Percentiles rank a stretch among this genome's conserved stretches.
phyloP scores from a whole-genome alignment of 2,329 filamentous ascomycete genomes.

The Aspergillus spinulosporus region DNA sequence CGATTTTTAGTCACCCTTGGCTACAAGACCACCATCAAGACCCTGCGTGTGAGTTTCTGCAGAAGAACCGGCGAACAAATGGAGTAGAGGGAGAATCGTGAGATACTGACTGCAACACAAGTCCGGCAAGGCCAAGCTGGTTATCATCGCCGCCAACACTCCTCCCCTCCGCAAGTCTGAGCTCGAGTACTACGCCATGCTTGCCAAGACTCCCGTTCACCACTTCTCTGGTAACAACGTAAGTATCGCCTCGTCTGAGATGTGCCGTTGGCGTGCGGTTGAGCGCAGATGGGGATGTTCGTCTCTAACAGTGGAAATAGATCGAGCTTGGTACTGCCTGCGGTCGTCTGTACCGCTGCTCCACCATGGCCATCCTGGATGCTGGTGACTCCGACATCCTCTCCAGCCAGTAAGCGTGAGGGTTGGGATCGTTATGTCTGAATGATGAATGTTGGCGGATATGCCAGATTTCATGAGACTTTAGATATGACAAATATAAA shows the following conservation, averaged over 20 bases:
- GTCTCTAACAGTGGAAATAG: slow-evolving; percentile 64
- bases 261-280: neutral
- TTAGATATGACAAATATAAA: slow-evolving; percentile 28
- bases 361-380: slow-evolving; percentile 95
- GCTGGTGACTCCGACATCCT: slow-evolving; percentile 99
- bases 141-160: slow-evolving; percentile 94
- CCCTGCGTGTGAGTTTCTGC: slow-evolving; percentile 59
- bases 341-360: slow-evolving; percentile 98
- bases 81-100: neutral
- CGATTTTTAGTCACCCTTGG: slow-evolving; percentile 69
- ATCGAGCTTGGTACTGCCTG: slow-evolving; percentile 98
- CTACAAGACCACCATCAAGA: slow-evolving; percentile 88
- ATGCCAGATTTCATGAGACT: slow-evolving; percentile 17
- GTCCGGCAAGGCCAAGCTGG: slow-evolving; percentile 96
- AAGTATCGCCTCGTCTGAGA: slow-evolving; percentile 54
- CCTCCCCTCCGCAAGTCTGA: slow-evolving; percentile 97
- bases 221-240: slow-evolving; percentile 99
- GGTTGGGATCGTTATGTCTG: slow-evolving; percentile 24
- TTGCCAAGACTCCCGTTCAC: slow-evolving; percentile 92
- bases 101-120: slow-evolving; percentile 13
- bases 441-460: slow-evolving; percentile 18
- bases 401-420: slow-evolving; percentile 43
- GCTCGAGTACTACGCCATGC: slow-evolving; percentile 91
- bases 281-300: slow-evolving; percentile 23
- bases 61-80: neutral